Base-by-base conservation (phyloP, 495 filamentous ascomycete species). In the Aspergillus funiculosus region DNA sequence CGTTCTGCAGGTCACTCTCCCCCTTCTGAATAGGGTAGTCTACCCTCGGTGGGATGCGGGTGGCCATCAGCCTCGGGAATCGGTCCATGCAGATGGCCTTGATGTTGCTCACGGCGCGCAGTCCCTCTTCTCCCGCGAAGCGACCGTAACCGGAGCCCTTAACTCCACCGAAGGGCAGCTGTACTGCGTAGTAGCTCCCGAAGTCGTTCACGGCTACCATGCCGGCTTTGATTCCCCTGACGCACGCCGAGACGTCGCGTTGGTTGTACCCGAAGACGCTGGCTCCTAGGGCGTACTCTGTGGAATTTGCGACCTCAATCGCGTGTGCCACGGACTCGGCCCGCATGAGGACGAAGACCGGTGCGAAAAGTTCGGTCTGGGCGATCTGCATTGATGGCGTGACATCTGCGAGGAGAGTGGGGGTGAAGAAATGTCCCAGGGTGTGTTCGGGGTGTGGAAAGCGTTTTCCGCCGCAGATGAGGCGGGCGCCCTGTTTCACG, bases 171-270 rank as follows among this genome's bases (percentile, higher is more conserved):
- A 98, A 98, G 0, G 92, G 92, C 11, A 98, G 64, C 66, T 92
- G 87, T 11, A 94, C 87, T 18, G 90, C 85, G 63, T 98, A 98
- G 57, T 80, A 95, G 11, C 79, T 83, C 15, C 80, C 92, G 52
- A 98, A 98, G 66, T 97, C 92, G 56, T 98, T 97, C 41, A 98
- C 79, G 35, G 84, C 76, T 4, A 97, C 85, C 85, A 95, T 95
- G 19, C 92, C 92, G 2, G 83, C 81, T 42, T 82, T 77, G 41
- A 97, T 76, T 17, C 76, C 74, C n/a, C 53, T 56, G 0, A 89
- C 81, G 25, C 88, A 82, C 14, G 63, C 58, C 29, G 77, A 63
- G 3, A 89, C 65, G 39, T 76, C 65, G 10, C 21, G 32, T 0
- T 21, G 19, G 42, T 62, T 54, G 57, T 68, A 59, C 20, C 91